Evolutionary conservation across 768 basidiomycete species (phyloP), one percentile per base, ranked within the genome.

Genomic region (Termitomyces titanicus): DNA sequence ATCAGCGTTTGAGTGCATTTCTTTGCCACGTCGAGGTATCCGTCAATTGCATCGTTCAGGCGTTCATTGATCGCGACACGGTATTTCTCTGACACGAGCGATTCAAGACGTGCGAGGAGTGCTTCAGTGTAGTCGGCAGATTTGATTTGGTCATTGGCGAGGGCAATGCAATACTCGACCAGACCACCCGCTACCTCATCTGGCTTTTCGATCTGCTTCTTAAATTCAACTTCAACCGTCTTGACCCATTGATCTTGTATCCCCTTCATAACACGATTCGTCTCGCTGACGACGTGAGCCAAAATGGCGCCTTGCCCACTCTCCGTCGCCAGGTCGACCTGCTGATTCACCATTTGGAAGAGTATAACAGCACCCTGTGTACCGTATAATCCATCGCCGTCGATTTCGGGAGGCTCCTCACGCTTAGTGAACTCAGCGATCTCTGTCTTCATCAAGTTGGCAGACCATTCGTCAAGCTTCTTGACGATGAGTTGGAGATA

Each of bases 311-410:
- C 94, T 68, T 98, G 97, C 6, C 92, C 92, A 62, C 94, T 98
- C 69, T 98, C 97, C 59, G 89, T 88, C 9, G 95, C 95, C 15
- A 94, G 80, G 65, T 98, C 96, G 55, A 94, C 81, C 70, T 98
- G 96, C 70, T 96, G 93, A 70, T 95, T 98, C 62, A 98, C 88
- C 89, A 98, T 94, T 72, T 97, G 92, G 80, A 98, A 98, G 57
- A 99, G 78, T 64, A 98, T 97, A 49, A 96, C 84, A 17, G 95
- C 88, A 40, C 95, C 91, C 66, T 97, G 91, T 57, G 87, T 89
- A 18, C 91, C 91, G 66, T 98, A 98, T 58, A 89, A 76, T 13
- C 92, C 93, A 56, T 98, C 94, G 52, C 83, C 83, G 65, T 94
- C 92, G 44, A 89, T 72, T 70, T 98, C 96, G 3, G 94, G 96